A percentile compares a stretch with the other conserved stretches of the same genome.
Evolutionary conservation across 352 stramenopile species (phyloP).

Genomic region (Phytophthora europaea): DNA sequence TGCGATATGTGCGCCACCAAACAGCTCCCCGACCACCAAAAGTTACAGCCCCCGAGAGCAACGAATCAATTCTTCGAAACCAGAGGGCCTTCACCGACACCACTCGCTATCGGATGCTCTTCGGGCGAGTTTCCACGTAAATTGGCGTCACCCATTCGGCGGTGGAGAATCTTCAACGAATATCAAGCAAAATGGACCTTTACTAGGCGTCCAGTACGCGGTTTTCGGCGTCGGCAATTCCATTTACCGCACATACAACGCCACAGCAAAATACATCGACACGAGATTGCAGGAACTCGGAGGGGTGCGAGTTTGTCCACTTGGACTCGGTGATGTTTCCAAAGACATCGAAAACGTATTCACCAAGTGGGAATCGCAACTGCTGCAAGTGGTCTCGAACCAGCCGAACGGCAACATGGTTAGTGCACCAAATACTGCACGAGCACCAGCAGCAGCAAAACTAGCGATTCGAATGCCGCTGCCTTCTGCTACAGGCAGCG

Average conservation of each 20-base stretch:
- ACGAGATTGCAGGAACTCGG: conserved; percentile 77
- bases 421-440: conserved; percentile 8
- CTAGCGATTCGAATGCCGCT: neutral
- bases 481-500: neutral
- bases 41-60: neutral
- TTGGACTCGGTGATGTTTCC: conserved; percentile 94
- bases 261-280: conserved; percentile 92
- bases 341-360: conserved; percentile 76
- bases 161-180: neutral
- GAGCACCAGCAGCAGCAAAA: neutral
- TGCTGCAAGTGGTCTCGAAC: conserved; percentile 34
- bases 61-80: conserved; percentile 4
- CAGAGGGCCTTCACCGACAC: conserved; percentile 12
- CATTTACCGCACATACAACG: conserved; percentile 96
- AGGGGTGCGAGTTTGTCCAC: conserved; percentile 59
- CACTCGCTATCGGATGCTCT: conserved; percentile 21
- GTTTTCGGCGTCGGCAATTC: conserved; percentile 96
- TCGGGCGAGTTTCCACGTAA: conserved; percentile 9
- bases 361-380: conserved; percentile 86
- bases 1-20: neutral
- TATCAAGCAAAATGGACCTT: conserved; percentile 8
- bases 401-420: neutral
- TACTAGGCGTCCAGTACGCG: conserved; percentile 26
- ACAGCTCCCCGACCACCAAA: conserved; percentile 2
- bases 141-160: conserved; percentile 20